Evolutionary conservation across 2,329 filamentous ascomycete species (phyloP).

Genomic region (Tolypocladium ovalisporum): DNA sequence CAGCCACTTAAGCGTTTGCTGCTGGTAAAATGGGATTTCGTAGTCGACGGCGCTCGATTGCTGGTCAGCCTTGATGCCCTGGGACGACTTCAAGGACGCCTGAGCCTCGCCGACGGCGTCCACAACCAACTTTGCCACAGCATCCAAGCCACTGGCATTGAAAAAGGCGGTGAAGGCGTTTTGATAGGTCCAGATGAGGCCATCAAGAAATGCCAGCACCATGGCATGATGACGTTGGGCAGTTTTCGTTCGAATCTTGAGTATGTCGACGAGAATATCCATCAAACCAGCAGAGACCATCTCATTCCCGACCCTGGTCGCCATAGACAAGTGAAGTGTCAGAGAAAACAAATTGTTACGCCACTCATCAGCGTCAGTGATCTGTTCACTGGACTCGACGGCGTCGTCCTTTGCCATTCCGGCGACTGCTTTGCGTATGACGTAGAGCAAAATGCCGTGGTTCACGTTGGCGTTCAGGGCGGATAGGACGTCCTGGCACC

Average conservation of each 20-base stretch:
- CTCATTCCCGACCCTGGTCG: constrained; percentile 64
- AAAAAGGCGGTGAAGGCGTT: constrained; percentile 79
- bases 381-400: constrained; percentile 45
- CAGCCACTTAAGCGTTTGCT: constrained; percentile 85
- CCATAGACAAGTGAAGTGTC: constrained; percentile 67
- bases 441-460: constrained; percentile 87
- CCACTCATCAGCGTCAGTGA: constrained; percentile 73
- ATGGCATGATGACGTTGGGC: constrained; percentile 77
- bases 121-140: constrained; percentile 78
- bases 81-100: constrained; percentile 52
- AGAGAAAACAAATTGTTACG: constrained; percentile 83
- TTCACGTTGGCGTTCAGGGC: constrained; percentile 95
- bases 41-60: constrained; percentile 87
- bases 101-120: constrained; percentile 65
- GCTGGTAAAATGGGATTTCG: constrained; percentile 82
- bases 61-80: constrained; percentile 56
- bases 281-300: constrained; percentile 85
- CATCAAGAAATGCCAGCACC: constrained; percentile 80
- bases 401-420: constrained; percentile 54
- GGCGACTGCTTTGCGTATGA: constrained; percentile 80
- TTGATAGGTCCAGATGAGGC: constrained; percentile 72
- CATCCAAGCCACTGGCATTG: constrained; percentile 71
- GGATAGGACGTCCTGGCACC: constrained; percentile 71
- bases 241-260: constrained; percentile 70
- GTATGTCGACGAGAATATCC: constrained; percentile 78